Conservation (phyloP, 306 rosid species). For the Pterocarpus macrocarpus region DNA sequence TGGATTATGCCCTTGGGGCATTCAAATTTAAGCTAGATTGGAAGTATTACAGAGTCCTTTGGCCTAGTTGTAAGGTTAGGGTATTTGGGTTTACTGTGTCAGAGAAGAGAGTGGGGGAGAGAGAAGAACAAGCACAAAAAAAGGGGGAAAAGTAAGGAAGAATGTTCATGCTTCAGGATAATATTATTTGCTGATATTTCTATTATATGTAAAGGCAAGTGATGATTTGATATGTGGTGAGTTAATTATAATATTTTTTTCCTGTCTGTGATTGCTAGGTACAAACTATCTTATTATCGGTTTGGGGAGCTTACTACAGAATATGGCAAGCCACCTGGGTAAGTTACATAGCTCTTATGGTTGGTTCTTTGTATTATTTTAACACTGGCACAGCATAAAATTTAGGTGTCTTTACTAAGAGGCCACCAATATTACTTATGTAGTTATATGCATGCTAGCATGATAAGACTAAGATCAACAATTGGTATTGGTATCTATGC, state of each 20-base stretch:
- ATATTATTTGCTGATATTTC: conserved; percentile 2
- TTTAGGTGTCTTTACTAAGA: conserved; percentile 26
- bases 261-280: conserved; percentile 63
- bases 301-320: conserved; percentile 98
- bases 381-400: not conserved
- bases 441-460: not conserved
- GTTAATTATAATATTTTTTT: conserved; percentile 19
- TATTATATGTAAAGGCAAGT: not conserved
- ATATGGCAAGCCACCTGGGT: conserved; percentile 99
- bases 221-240: conserved; percentile 25
- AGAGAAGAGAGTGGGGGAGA: no score
- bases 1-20: not conserved
- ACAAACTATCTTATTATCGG: conserved; percentile 93
- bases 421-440: not conserved
- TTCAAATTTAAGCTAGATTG: conserved; percentile 22
- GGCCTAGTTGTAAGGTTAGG: conserved; percentile 11
- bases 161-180: not conserved
- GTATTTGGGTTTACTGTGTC: not conserved
- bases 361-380: conserved; percentile 11
- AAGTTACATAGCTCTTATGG: conserved; percentile 46
- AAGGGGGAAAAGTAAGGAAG: no score
- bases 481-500: conserved; percentile 17
- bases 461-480: not conserved
- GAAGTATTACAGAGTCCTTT: conserved; percentile 13
- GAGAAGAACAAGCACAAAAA: no score